phyloP scores from a whole-genome alignment of 2,329 filamentous ascomycete species.

The Aspergillus sp. region DNA sequence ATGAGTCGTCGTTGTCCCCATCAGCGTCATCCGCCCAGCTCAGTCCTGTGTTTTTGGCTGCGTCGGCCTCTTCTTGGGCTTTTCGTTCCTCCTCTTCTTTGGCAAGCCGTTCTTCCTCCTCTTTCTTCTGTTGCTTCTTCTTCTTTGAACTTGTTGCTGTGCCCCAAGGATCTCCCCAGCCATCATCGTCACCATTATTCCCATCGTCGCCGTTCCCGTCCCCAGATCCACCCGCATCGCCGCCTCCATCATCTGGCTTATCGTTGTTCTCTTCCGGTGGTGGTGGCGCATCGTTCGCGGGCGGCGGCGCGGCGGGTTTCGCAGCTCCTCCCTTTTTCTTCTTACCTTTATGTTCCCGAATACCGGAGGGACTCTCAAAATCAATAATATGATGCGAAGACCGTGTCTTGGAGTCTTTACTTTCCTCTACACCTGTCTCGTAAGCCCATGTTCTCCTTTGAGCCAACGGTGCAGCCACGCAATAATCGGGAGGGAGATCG shows the following conservation, averaged over 20 bases:
- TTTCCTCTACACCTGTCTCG: constrained; percentile 9
- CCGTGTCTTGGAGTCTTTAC: constrained; percentile 6
- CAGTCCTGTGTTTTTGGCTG: constrained; percentile 31
- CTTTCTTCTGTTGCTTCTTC: constrained; percentile 35
- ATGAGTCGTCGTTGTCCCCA: constrained; percentile 52
- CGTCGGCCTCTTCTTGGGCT: constrained; percentile 36
- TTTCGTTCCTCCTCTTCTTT: constrained; percentile 28
- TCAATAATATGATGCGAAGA: constrained; percentile 21
- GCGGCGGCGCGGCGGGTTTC: constrained; percentile 13
- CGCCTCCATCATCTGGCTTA: constrained; percentile 24
- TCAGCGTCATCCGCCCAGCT: constrained; percentile 48
- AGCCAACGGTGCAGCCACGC: constrained; percentile 27
- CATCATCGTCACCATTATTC: constrained; percentile 40
- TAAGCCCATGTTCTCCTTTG: constrained; percentile 18
- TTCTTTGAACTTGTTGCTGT: constrained; percentile 32
- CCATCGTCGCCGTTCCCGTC: constrained; percentile 35
- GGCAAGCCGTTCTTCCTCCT: constrained; percentile 26
- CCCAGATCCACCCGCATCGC: constrained; percentile 38
- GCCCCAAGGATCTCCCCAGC: constrained; percentile 41
- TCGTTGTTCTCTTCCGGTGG: constrained; percentile 21
- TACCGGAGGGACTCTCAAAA: constrained; percentile 23
- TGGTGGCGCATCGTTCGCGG: constrained; percentile 11
- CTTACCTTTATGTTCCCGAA: constrained; percentile 33
- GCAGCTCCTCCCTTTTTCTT: constrained; percentile 24
- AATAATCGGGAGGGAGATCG: constrained; percentile 38